Conservation (phyloP, 1,139 yeast genomes). For the Zhuliangozyma blackwelliae region DNA sequence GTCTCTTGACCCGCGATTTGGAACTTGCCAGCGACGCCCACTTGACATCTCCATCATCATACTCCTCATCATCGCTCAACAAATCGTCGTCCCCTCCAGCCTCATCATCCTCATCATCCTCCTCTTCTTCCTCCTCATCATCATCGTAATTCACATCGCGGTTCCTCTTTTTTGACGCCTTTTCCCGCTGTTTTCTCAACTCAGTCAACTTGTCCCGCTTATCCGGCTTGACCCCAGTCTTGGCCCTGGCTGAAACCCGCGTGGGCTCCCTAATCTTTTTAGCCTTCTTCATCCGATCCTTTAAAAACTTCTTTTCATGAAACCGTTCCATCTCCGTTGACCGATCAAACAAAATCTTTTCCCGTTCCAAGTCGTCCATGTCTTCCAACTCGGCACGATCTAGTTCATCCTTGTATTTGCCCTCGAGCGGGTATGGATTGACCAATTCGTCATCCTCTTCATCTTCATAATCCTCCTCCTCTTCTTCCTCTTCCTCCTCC, state of each 20-base stretch:
- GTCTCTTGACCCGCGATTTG: constrained; percentile 20
- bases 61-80: constrained; percentile 37
- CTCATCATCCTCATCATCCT: constrained; percentile 24
- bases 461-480: constrained; percentile 14
- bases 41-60: constrained; percentile 43
- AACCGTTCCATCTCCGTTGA: constrained; percentile 85
- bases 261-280: constrained; percentile 35
- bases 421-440: constrained; percentile 89
- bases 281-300: constrained; percentile 69
- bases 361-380: constrained; percentile 90
- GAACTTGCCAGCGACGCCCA: constrained; percentile 24
- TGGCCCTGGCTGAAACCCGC: constrained; percentile 16
- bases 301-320: constrained; percentile 76
- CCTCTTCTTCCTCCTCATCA: constrained; percentile 38
- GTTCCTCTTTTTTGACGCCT: constrained; percentile 42
- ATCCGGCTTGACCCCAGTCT: constrained; percentile 21
- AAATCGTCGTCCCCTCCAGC: constrained; percentile 35
- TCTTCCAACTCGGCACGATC: constrained; percentile 66
- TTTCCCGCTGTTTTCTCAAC: constrained; percentile 78
- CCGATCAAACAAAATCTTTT: constrained; percentile 85
- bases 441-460: constrained; percentile 35
- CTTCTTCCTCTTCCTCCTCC: constrained; percentile 40
- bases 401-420: constrained; percentile 77
- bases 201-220: constrained; percentile 65
- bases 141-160: constrained; percentile 15